Evolutionary conservation across 2,329 filamentous ascomycete species (phyloP), one percentile per base, ranked within the genome.

Genomic region (Coniosporium tulheliwenetii): DNA sequence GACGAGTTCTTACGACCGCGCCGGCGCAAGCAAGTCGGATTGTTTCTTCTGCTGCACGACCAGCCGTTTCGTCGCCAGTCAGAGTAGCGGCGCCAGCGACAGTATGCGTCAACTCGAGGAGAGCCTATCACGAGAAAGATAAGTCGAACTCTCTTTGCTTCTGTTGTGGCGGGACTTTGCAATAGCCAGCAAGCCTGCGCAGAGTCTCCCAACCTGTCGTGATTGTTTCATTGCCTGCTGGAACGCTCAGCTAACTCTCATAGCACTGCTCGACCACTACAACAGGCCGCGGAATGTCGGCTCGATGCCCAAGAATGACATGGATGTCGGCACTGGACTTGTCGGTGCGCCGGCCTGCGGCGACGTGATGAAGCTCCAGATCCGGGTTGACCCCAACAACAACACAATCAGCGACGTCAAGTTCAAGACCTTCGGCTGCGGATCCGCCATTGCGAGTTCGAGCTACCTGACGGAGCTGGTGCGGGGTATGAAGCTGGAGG

Each of bases 401-500:
- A 84, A 91, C 61, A 89, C 79, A 51, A 95, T 95, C 59, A 79
- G 79, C 52, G 89, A 95, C 53, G 87, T 93, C 59, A 91, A 93
- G 66, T 95, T 95, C 76, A 95, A 95, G 78, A 95, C 87, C 0
- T 95, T 95, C 58, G 87, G 87, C 39, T 95, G 87, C 60, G 87
- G 87, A 41, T 86, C 80, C 29, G 91, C 91, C 48, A 98, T 98
- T 63, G 91, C 91, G 36, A 89, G 82, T 48, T 93, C 83, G 44
- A 91, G 82, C 57, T 98, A 98, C 60, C 66, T 98, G 53, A 98
- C 91, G 8, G 86, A 94, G 64, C 70, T 98, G 44, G 87, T 98
- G 47, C 77, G 85, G 48, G 91, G 91, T 45, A 98, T 96, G 89
- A 93, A 81, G 10, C 65, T 98, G 49, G 91, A 98, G 53, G 85